Percentiles rank a stretch among this genome's conserved stretches.
Evolutionary conservation across 1,284 basidiomycete genomes (phyloP).

Genomic region (Ustilago cynodontis): DNA sequence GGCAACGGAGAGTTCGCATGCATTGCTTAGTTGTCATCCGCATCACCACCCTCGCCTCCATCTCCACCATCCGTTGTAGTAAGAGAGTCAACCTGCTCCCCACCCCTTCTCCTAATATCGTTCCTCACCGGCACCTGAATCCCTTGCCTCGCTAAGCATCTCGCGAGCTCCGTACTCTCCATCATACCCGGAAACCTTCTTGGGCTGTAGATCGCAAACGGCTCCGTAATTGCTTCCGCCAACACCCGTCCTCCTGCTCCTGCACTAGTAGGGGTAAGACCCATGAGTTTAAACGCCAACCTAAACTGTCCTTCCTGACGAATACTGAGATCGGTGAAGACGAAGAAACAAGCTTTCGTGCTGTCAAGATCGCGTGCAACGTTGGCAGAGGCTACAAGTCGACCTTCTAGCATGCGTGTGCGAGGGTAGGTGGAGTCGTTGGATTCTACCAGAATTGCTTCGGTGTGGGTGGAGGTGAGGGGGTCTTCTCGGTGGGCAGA

Average conservation of each 20-base stretch:
- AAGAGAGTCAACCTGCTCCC: constrained; percentile 20
- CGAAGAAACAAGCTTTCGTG: constrained; percentile 50
- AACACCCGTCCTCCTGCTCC: constrained; percentile 32
- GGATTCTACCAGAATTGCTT: constrained; percentile 36
- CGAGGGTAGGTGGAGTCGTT: constrained; percentile 31
- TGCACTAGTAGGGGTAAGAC: constrained; percentile 12
- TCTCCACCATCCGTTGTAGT: constrained; percentile 12
- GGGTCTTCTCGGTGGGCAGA: constrained; percentile 35
- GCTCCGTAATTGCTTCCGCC: constrained; percentile 33
- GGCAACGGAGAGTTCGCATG: too few species aligned
- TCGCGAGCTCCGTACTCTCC: constrained; percentile 55
- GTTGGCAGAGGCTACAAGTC: constrained; percentile 46
- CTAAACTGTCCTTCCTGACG: constrained; percentile 50
- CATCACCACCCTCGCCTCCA: neutral
- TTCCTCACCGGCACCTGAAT: constrained; percentile 57
- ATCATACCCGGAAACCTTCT: constrained; percentile 53
- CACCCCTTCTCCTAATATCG: constrained; percentile 30
- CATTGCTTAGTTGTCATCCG: neutral
- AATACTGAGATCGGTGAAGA: constrained; percentile 57
- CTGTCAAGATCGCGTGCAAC: constrained; percentile 50
- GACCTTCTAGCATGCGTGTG: constrained; percentile 52
- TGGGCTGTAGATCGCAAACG: constrained; percentile 48
- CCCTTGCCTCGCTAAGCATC: constrained; percentile 50
- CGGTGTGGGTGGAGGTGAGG: constrained; percentile 11
- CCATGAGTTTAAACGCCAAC: constrained; percentile 47